phyloP scores from a whole-genome alignment of 148 eudicot species.

The Chenopodium quinoa region DNA sequence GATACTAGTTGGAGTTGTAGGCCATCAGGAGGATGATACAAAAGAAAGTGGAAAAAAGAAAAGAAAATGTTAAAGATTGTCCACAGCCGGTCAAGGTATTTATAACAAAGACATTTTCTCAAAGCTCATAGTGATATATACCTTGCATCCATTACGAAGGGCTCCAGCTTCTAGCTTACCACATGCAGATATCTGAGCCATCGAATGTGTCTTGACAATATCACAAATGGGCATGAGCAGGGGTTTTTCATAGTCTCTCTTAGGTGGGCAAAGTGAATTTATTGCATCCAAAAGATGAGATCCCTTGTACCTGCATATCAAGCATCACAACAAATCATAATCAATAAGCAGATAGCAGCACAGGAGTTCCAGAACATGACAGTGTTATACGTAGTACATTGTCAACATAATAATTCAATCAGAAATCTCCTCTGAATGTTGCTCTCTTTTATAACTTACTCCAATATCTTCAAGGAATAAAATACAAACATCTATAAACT shows the following conservation, averaged over 20 bases:
- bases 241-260: constrained; percentile 82
- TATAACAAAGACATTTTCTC: constrained; percentile 2
- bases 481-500: not conserved
- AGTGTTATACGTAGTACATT: not conserved
- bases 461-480: not conserved
- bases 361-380: not conserved
- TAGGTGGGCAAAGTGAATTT: constrained; percentile 69
- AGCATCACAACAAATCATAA: not conserved
- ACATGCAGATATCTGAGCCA: constrained; percentile 73
- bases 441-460: not conserved
- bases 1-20: too few species aligned
- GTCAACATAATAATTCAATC: not conserved
- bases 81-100: not conserved
- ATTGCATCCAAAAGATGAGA: constrained; percentile 74
- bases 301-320: constrained; percentile 71
- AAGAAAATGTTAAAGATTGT: too few species aligned
- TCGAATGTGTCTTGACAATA: constrained; percentile 66
- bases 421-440: not conserved
- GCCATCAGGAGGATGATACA: too few species aligned
- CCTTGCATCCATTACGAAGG: constrained; percentile 76
- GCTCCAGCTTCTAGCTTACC: constrained; percentile 96
- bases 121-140: constrained; percentile 26
- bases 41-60: too few species aligned
- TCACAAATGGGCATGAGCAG: constrained; percentile 87
- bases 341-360: not conserved